phyloP scores from a whole-genome alignment of 1,284 basidiomycete genomes.

The Albatrellus sp. region DNA sequence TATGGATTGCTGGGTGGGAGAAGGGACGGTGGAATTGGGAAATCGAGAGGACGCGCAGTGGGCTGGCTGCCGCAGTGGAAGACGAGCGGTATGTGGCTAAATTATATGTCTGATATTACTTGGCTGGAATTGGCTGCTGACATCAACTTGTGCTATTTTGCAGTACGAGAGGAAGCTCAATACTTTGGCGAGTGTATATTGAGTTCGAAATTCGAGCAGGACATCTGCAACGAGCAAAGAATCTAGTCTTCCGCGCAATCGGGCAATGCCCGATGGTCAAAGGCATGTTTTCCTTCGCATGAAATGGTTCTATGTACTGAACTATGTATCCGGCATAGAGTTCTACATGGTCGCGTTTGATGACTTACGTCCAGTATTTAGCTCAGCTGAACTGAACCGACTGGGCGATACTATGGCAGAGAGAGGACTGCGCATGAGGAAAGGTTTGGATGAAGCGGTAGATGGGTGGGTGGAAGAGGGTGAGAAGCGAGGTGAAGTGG shows the following conservation, averaged over 20 bases:
- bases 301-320: constrained; percentile 4
- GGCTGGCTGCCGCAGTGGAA: constrained; percentile 48
- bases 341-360: constrained; percentile 82
- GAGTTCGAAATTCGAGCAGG: constrained; percentile 72
- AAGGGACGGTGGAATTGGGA: constrained; percentile 55
- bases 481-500: constrained; percentile 18
- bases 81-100: constrained; percentile 41
- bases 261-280: constrained; percentile 74
- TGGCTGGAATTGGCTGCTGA: not conserved
- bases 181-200: constrained; percentile 72
- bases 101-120: too few relatives aligned
- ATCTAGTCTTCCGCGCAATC: constrained; percentile 69
- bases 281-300: constrained; percentile 30
- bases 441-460: constrained; percentile 52
- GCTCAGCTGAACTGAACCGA: constrained; percentile 48
- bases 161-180: constrained; percentile 57
- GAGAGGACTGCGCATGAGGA: constrained; percentile 62
- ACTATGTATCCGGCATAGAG: constrained; percentile 30
- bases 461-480: constrained; percentile 26
- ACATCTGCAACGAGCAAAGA: constrained; percentile 56
- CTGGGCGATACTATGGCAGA: constrained; percentile 76
- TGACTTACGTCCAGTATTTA: constrained; percentile 58
- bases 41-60: constrained; percentile 54
- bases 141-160: not conserved
- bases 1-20: constrained; percentile 74